Conservation (phyloP, 2,329 filamentous ascomycete genomes). For the Ophiostoma quercus region DNA sequence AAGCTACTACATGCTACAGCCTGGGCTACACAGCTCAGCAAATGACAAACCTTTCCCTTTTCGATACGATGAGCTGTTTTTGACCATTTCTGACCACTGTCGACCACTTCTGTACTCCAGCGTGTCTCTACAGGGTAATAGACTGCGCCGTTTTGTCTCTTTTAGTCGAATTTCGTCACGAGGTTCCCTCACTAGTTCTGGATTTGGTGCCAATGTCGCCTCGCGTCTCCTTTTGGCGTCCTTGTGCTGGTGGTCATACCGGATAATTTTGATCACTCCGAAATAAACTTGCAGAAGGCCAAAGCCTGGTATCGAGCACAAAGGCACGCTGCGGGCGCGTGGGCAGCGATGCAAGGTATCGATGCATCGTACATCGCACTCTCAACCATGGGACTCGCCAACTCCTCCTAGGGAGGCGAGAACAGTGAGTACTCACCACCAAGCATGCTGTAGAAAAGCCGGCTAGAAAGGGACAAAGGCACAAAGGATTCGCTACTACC, state of each 20-base stretch:
- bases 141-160: not conserved
- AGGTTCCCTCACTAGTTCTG: not conserved
- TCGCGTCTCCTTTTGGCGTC: not conserved
- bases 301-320: not conserved
- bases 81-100: not conserved
- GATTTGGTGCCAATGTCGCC: not conserved
- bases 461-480: not conserved
- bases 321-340: not conserved
- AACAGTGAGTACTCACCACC: not conserved
- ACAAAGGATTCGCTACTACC: not conserved
- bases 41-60: not conserved
- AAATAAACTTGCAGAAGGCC: not conserved
- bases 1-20: not conserved
- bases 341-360: not conserved
- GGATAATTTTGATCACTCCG: not conserved
- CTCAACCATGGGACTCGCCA: not conserved
- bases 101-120: not conserved
- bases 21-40: not conserved
- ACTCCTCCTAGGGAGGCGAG: not conserved
- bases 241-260: not conserved
- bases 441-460: too few species aligned
- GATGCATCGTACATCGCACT: conserved; percentile 3
- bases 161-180: not conserved
- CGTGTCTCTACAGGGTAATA: not conserved
- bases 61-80: not conserved